A percentile compares a stretch with the other conserved stretches of the same genome.
Conservation (phyloP, 192 early-diverging fungal species). For the Helicostylum pulchrum region DNA sequence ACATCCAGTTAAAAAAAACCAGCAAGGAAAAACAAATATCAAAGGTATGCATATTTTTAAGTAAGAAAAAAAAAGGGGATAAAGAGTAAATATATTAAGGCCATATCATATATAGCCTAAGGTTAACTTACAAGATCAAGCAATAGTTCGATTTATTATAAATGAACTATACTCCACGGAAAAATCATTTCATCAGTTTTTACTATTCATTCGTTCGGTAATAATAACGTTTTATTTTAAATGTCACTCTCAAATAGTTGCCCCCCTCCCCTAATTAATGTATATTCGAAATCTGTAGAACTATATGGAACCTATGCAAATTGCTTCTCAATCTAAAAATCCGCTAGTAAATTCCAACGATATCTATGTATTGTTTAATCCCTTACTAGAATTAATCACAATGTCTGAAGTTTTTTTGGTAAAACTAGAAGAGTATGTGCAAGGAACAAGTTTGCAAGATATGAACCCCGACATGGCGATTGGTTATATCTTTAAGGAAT, state of each 20-base stretch:
- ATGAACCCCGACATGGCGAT: constrained; percentile 12
- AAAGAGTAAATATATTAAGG: no score
- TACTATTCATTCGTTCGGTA: constrained; percentile 44
- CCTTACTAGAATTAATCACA: constrained; percentile 31
- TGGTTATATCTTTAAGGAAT: constrained; percentile 26
- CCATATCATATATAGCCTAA: no score
- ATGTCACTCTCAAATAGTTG: neutral
- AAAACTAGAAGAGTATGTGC: neutral
- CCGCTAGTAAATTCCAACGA: constrained; percentile 36
- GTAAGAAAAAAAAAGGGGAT: no score
- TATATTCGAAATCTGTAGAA: constrained; percentile 14
- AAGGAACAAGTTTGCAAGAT: neutral
- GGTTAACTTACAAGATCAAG: neutral
- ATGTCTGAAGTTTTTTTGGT: constrained; percentile 27
- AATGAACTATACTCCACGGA: constrained; percentile 30
- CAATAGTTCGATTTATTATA: constrained; percentile 27
- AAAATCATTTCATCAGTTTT: constrained; percentile 32
- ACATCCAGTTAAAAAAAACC: constrained; percentile 1
- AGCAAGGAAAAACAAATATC: neutral
- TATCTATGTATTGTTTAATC: constrained; percentile 34
- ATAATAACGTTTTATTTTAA: neutral
- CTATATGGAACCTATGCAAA: constrained; percentile 37
- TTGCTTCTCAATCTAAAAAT: constrained; percentile 18
- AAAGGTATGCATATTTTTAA: neutral
- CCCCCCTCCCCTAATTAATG: no score